Base-by-base conservation (phyloP, 1,284 basidiomycete species). In the Sporisorium scitamineum region DNA sequence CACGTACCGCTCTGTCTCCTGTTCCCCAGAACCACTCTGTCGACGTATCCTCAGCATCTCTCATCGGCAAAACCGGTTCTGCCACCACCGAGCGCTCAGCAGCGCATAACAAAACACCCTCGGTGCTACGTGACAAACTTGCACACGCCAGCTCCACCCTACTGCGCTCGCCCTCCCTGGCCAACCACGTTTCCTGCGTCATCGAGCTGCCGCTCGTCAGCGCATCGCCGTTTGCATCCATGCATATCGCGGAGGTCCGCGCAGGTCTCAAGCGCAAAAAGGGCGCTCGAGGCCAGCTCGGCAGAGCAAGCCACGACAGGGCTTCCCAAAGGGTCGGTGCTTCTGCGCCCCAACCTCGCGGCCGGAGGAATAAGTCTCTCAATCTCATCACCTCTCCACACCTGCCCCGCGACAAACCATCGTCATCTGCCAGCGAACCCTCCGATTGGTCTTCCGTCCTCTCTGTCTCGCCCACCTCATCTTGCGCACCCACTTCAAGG, bases 231-330 rank as follows among this genome's bases (percentile, higher is more conserved):
- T 37, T 58, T 20, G 56, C 34, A 22, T 39, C 54, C 31, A 75
- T 66, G 72, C 54, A 55, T n/a, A 13, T 54, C n/a, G 32, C 45
- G 11, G 51, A 66, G 18, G 32, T 61, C 18, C 72, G 72, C 11
- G 72, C 67, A 29, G 67, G 72, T 22, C 67, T 70, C 55, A 75
- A 75, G 59, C 72, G 72, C 53, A 75, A 75, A 50, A 75, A 70
- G 54, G 67, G 63, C 55, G 37, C 51, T 27, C 58, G 58, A 34
- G 54, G 47, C 16, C 62, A 65, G 32, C 55, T 66, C 4, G 62
- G 54, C n/a, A 44, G 24, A n/a, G 16, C 16, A 2, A n/a, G 31
- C 10, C 45, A 48, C 34, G 26, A 26, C 44, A 20, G 29, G n/a
- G 34, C 44, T 34, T 54, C 51, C 1, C 37, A 42, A 27, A 42